Evolutionary conservation across 192 early-diverging fungal genomes (phyloP), one percentile per base, ranked within the genome.

Genomic region (Cladochytrium replicatum): DNA sequence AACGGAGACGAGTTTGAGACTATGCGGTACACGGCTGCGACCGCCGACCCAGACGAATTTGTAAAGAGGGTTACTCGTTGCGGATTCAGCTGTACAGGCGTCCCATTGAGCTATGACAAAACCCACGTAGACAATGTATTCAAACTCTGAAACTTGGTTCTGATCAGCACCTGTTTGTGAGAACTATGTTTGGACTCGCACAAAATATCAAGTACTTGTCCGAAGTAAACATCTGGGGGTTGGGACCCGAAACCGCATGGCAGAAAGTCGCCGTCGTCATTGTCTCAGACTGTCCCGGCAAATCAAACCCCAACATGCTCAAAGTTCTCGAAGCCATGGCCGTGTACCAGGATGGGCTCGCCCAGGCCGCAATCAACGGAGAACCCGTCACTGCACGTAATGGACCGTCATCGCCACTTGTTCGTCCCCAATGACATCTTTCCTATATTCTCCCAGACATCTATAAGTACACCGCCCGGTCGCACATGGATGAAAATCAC

Each of bases 401-500:
- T n/a, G n/a, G n/a, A n/a, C n/a, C n/a, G n/a, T n/a, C n/a, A n/a
- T n/a, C n/a, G n/a, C n/a, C n/a, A n/a, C n/a, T n/a, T n/a, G n/a
- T n/a, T n/a, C n/a, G n/a, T n/a, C n/a, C n/a, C n/a, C n/a, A n/a
- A n/a, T n/a, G n/a, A n/a, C n/a, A n/a, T n/a, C n/a, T n/a, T n/a
- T n/a, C n/a, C n/a, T n/a, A n/a, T n/a, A n/a, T n/a, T n/a, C n/a
- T n/a, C n/a, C n/a, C n/a, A 37, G 34, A 59, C 13, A 53, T 59
- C 9, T 59, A 55, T 28, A 45, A 78, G 61, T 78, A 85, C 50
- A 84, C 82, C 0, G 73, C 80, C 2, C 82, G 84, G 49, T 24
- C 78, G 30, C 69, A 66, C 19, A 60, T 83, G 43, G 81, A 83
- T 28, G 66, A 74, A 19, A 81, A 78, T 6, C 80, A 77, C 74